Conservation (phyloP, 345 rosid species). For the Sonneratia caseolaris region DNA sequence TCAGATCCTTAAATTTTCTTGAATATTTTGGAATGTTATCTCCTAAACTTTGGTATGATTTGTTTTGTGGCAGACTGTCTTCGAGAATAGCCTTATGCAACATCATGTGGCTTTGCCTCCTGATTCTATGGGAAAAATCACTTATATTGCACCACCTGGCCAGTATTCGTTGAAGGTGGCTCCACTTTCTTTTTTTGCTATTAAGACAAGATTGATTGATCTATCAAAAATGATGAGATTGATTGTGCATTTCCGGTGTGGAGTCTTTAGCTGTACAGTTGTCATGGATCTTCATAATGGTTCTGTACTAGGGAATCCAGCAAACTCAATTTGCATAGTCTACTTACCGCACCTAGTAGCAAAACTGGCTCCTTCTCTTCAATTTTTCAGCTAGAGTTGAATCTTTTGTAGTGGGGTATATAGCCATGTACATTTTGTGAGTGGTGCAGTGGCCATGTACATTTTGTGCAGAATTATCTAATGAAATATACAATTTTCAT, state of each 20-base stretch:
- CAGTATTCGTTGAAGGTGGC: slow-evolving; percentile 89
- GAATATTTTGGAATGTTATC: not conserved
- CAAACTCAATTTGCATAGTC: not conserved
- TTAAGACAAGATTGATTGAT: not conserved
- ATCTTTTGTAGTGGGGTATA: no score
- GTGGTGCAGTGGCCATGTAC: no score
- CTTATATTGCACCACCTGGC: slow-evolving; percentile 93
- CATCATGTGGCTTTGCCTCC: slow-evolving; percentile 93
- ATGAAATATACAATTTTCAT: no score
- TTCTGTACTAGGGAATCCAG: not conserved
- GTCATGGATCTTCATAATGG: not conserved
- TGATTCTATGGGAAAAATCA: slow-evolving; percentile 92
- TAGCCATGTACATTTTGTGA: no score
- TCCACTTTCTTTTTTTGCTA: slow-evolving; percentile 1
- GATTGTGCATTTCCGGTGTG: not conserved
- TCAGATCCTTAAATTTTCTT: not conserved
- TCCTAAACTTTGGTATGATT: not conserved
- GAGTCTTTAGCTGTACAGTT: not conserved
- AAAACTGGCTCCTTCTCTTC: no score
- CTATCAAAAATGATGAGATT: not conserved
- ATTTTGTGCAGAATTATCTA: no score
- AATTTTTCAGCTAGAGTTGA: no score
- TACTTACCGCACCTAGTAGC: not conserved
- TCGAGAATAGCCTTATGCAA: slow-evolving; percentile 85
- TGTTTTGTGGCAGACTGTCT: slow-evolving; percentile 57